phyloP scores from a whole-genome alignment of 768 basidiomycete genomes.

The Russula sp. region DNA sequence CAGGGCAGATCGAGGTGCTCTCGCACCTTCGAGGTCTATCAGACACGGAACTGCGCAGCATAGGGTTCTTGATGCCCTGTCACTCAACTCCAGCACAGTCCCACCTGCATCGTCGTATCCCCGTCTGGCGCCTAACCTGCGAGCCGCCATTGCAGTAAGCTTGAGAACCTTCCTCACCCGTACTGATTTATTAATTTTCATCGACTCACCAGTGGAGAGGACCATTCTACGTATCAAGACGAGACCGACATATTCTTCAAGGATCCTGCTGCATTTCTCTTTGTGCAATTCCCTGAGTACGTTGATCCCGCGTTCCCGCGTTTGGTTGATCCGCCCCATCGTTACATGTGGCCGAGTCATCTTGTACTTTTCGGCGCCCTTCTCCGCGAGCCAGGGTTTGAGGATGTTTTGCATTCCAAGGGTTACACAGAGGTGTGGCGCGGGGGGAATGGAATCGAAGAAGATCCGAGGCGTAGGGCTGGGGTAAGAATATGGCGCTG shows the following conservation, averaged over 20 bases:
- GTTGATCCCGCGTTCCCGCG: constrained; percentile 65
- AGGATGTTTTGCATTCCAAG: constrained; percentile 44
- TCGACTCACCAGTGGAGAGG: constrained; percentile 44
- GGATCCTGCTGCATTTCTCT: constrained; percentile 65
- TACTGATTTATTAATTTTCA: neutral
- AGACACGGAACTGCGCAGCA: constrained; percentile 44
- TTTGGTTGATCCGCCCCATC: constrained; percentile 50
- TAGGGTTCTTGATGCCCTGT: constrained; percentile 93
- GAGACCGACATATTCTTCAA: constrained; percentile 82
- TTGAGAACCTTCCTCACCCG: constrained; percentile 21
- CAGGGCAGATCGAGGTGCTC: constrained; percentile 75
- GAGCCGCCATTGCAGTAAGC: constrained; percentile 82
- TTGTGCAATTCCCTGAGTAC: constrained; percentile 57
- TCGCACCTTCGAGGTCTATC: constrained; percentile 60
- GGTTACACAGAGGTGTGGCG: constrained; percentile 68
- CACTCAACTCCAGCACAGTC: constrained; percentile 94
- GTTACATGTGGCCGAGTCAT: constrained; percentile 77
- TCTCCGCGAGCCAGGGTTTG: constrained; percentile 51
- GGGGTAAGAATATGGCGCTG: constrained; percentile 64
- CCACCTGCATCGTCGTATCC: constrained; percentile 72
- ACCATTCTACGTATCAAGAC: constrained; percentile 61
- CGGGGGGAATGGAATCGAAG: constrained; percentile 67
- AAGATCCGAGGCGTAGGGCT: constrained; percentile 66
- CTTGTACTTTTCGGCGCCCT: constrained; percentile 83
- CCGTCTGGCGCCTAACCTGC: constrained; percentile 85